Evolutionary conservation across 2,329 filamentous ascomycete species (phyloP).

Genomic region (Epichloe festucae): DNA sequence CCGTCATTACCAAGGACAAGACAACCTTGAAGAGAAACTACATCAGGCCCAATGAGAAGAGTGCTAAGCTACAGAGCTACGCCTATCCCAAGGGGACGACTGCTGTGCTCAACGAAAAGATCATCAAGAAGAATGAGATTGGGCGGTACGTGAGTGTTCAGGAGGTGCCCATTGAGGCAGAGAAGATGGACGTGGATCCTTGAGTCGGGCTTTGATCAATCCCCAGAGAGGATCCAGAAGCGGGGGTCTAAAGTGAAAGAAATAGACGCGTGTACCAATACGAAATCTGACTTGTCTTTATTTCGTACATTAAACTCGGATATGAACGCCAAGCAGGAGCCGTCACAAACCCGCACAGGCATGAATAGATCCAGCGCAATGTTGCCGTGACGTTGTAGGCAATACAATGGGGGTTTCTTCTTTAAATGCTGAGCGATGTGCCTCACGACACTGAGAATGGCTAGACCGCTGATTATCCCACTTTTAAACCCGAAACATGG

Average conservation of each 20-base stretch:
- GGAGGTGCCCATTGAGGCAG: conserved; percentile 60
- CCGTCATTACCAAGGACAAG: conserved; percentile 90
- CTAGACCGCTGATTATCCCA: too few relatives aligned
- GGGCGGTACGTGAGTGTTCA: conserved; percentile 88
- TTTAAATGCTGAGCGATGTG: too few relatives aligned
- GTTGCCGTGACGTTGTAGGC: too few relatives aligned
- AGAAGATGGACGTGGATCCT: conserved; percentile 57
- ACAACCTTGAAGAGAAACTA: conserved; percentile 87
- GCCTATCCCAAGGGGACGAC: conserved; percentile 86
- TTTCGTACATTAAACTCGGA: neutral
- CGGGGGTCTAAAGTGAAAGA: neutral
- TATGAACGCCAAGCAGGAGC: neutral
- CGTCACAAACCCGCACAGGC: too few relatives aligned
- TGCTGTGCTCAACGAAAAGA: conserved; percentile 87
- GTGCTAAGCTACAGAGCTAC: conserved; percentile 87
- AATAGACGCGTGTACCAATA: conserved; percentile 4
- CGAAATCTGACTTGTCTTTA: neutral
- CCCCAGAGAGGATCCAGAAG: neutral
- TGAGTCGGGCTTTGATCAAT: conserved; percentile 15
- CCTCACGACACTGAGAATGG: too few relatives aligned
- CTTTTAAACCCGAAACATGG: too few relatives aligned
- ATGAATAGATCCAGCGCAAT: too few relatives aligned
- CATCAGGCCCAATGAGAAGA: conserved; percentile 84
- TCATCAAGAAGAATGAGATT: conserved; percentile 88
- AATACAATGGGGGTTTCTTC: too few relatives aligned